phyloP scores from a whole-genome alignment of 2,329 filamentous ascomycete genomes.

The Hypocrella siamensis region DNA sequence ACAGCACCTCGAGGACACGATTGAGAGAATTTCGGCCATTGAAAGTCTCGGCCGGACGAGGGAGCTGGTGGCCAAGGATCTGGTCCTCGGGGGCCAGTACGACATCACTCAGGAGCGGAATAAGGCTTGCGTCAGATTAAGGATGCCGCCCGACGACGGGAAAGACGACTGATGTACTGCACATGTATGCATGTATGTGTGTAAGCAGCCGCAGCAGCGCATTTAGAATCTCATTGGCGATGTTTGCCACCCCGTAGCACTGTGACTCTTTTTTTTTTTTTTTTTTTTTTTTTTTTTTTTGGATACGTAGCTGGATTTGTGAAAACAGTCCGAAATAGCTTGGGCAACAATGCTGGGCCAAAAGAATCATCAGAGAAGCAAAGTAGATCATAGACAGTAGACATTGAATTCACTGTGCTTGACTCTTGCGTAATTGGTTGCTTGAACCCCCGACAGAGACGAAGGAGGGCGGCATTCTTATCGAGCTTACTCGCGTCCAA shows the following conservation, averaged over 20 bases:
- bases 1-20: conserved; percentile 63
- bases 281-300: background rate
- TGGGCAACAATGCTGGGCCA: too few species aligned
- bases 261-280: background rate
- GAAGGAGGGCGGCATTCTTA: too few species aligned
- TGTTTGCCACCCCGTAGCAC: background rate
- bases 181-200: background rate
- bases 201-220: too few species aligned
- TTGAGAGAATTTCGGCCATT: conserved; percentile 79
- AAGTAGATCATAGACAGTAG: too few species aligned
- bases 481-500: too few species aligned
- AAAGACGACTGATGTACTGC: background rate
- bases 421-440: too few species aligned
- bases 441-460: too few species aligned
- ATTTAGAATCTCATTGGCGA: too few species aligned
- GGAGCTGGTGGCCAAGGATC: conserved; percentile 87
- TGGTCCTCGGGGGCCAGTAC: conserved; percentile 75
- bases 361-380: too few species aligned
- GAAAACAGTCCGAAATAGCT: too few species aligned
- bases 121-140: conserved; percentile 25
- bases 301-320: too few species aligned
- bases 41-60: conserved; percentile 88
- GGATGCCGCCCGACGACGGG: conserved; percentile 21
- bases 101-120: conserved; percentile 33
- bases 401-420: too few species aligned